These are phyloP conservation scores for Exserohilum turcica DNA, from an alignment of 2,329 filamentous ascomycete species.

Conservation along the genomic window DNA sequence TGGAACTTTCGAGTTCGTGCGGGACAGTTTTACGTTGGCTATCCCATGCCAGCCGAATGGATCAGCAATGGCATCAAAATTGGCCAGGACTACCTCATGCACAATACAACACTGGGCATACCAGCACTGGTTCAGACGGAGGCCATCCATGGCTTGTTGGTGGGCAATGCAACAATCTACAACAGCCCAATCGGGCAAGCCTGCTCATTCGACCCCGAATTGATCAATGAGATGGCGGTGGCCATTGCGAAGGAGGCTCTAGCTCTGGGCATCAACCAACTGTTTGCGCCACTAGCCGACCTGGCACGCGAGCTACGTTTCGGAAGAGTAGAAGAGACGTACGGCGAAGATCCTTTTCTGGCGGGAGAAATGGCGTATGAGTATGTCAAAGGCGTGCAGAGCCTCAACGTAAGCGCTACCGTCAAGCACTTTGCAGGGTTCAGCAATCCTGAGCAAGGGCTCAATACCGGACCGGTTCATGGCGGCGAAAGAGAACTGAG, in stretches of 20 bases:
- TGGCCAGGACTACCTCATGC: conserved; percentile 70
- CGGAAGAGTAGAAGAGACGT: conserved; percentile 76
- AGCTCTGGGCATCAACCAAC: conserved; percentile 72
- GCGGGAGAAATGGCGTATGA: conserved; percentile 70
- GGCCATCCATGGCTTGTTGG: conserved; percentile 73
- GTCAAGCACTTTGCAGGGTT: conserved; percentile 78
- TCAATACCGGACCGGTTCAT: conserved; percentile 68
- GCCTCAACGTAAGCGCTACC: conserved; percentile 68
- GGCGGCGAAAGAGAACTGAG: conserved; percentile 61
- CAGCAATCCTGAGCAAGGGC: conserved; percentile 70
- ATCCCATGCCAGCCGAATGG: conserved; percentile 67
- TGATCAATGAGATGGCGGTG: conserved; percentile 69
- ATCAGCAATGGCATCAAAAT: conserved; percentile 66
- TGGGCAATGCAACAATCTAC: conserved; percentile 77
- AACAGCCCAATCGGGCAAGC: conserved; percentile 76
- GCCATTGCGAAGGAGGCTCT: conserved; percentile 69
- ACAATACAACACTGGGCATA: conserved; percentile 70
- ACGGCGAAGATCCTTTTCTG: conserved; percentile 70
- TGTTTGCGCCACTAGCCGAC: conserved; percentile 74
- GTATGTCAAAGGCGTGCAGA: conserved; percentile 66
- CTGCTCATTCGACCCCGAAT: conserved; percentile 70
- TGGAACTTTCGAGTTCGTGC: conserved; percentile 69
- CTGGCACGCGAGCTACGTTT: conserved; percentile 73
- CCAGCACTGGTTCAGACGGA: conserved; percentile 76
- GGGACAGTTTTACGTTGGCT: conserved; percentile 75